These are phyloP conservation scores for Spathaspora hagerdaliae DNA, from an alignment of 805 yeast species.

Conservation along the genomic window DNA sequence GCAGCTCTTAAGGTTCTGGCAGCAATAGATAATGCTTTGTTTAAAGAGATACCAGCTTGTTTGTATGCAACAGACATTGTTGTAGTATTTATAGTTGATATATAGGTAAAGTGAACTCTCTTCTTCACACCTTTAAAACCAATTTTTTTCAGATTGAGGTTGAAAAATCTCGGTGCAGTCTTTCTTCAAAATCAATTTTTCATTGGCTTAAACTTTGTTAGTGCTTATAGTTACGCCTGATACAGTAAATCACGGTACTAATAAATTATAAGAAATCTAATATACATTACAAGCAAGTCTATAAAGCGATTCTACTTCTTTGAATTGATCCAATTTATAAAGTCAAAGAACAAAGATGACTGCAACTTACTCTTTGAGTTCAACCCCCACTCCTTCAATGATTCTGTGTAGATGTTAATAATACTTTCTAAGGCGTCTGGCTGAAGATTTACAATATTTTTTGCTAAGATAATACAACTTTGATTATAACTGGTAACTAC, in stretches of 20 bases:
- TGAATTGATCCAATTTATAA: constrained; percentile 74
- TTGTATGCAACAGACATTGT: constrained; percentile 41
- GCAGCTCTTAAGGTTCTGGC: constrained; percentile 86
- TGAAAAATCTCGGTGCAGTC: background rate
- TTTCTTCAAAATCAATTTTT: too few relatives aligned
- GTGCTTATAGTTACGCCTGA: background rate
- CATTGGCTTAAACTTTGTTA: background rate
- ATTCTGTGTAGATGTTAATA: constrained; percentile 50
- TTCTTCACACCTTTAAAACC: too few relatives aligned
- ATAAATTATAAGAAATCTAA: background rate
- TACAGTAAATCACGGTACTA: background rate
- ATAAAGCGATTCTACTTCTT: constrained; percentile 24
- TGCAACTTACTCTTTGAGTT: constrained; percentile 44
- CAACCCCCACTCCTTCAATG: constrained; percentile 60
- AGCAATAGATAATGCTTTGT: constrained; percentile 86
- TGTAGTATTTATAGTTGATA: too few relatives aligned
- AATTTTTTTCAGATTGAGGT: background rate
- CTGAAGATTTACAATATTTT: constrained; percentile 42
- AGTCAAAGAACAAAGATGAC: constrained; percentile 64
- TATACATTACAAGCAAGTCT: background rate
- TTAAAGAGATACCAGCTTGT: constrained; percentile 55
- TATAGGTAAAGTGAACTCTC: too few relatives aligned
- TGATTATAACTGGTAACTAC: constrained; percentile 59
- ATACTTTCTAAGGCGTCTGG: constrained; percentile 38
- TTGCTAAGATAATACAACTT: constrained; percentile 61